These are phyloP conservation scores for Leccinum aurantiacum DNA, from an alignment of 768 basidiomycete genomes.

Conservation along the genomic window DNA sequence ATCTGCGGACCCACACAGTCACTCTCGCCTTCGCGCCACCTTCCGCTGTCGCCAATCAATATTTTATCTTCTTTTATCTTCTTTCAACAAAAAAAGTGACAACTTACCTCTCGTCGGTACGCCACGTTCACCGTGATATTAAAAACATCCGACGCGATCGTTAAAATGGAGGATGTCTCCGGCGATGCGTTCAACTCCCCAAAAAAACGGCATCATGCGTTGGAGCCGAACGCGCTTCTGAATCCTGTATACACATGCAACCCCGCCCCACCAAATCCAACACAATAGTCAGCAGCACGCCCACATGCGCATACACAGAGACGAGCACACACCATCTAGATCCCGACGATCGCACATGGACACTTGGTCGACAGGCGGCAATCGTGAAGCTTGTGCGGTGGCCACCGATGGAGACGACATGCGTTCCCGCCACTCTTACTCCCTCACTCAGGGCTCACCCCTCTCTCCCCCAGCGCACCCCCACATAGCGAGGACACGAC, in stretches of 20 bases:
- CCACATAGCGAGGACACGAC: too few relatives aligned
- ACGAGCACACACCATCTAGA: constrained; percentile 52
- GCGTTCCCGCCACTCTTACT: too few relatives aligned
- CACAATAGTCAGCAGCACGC: background rate
- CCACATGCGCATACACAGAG: background rate
- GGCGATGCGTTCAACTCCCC: background rate
- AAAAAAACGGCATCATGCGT: background rate
- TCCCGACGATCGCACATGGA: constrained; percentile 70
- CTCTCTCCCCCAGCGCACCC: too few relatives aligned
- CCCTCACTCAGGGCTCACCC: too few relatives aligned
- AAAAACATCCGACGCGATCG: background rate
- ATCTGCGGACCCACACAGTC: too few relatives aligned
- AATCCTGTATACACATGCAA: constrained; percentile 11
- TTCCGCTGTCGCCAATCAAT: background rate
- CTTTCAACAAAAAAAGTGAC: background rate
- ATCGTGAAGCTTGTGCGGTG: too few relatives aligned
- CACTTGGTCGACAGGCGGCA: too few relatives aligned
- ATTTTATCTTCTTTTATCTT: background rate
- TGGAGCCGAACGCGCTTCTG: constrained; percentile 8
- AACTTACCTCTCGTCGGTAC: background rate
- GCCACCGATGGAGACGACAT: too few relatives aligned
- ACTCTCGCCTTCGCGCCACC: too few relatives aligned
- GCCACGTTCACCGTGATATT: background rate
- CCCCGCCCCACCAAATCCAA: too few relatives aligned
- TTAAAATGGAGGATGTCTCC: background rate